Evolutionary conservation across 345 rosid genomes (phyloP).

Genomic region (Linum lewisii): DNA sequence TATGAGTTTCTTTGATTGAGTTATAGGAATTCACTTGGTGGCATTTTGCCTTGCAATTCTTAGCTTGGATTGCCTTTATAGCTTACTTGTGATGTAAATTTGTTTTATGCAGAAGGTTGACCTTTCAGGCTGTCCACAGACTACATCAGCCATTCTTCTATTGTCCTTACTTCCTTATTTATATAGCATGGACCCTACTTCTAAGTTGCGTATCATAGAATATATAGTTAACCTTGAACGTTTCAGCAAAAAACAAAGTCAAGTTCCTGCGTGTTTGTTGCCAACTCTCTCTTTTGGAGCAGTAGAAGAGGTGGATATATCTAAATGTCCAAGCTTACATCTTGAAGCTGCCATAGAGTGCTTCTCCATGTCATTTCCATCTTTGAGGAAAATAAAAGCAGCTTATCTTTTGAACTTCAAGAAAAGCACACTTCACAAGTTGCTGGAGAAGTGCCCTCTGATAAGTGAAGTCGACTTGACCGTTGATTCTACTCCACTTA

Average conservation of each 20-base stretch:
- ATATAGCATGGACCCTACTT: constrained; percentile 15
- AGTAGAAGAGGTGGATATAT: constrained; percentile 54
- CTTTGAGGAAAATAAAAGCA: constrained; percentile 55
- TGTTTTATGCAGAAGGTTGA: constrained; percentile 42
- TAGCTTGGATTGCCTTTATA: neutral
- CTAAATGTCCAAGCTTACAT: constrained; percentile 53
- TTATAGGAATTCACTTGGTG: neutral
- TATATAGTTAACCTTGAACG: constrained; percentile 21
- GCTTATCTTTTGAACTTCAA: constrained; percentile 60
- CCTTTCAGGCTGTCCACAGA: constrained; percentile 59
- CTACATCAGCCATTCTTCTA: constrained; percentile 38
- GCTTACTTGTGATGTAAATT: constrained; percentile 4
- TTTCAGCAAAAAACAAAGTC: constrained; percentile 19
- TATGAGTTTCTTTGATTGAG: too few relatives aligned
- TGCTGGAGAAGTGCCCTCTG: constrained; percentile 36
- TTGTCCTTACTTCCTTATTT: constrained; percentile 40
- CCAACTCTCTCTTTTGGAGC: constrained; percentile 39
- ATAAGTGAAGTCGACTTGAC: constrained; percentile 59
- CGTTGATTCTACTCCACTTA: constrained; percentile 45
- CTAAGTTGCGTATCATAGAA: constrained; percentile 24
- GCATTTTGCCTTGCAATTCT: neutral
- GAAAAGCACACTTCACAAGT: constrained; percentile 23
- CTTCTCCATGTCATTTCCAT: constrained; percentile 58
- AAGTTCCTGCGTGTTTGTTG: constrained; percentile 12
- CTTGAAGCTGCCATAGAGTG: constrained; percentile 39